Evolutionary conservation across 148 eudicot species (phyloP).

Genomic region (Persicaria tinctoria): DNA sequence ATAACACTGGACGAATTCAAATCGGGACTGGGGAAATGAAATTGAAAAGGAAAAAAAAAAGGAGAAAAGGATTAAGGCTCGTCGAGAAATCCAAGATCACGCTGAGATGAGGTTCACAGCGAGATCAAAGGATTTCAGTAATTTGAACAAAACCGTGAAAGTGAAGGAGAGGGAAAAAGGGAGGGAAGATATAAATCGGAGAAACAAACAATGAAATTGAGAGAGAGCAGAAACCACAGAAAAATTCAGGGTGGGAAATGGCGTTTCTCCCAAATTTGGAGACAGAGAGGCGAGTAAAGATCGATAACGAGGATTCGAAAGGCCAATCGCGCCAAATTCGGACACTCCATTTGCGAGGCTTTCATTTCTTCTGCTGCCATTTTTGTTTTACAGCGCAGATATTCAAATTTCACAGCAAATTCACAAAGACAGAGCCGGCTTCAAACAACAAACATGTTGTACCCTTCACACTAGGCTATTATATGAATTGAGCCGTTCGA

Average conservation of each 20-base stretch:
- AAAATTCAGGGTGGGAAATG: slow-evolving; percentile 3
- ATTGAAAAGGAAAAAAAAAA: neutral
- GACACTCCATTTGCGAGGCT: neutral
- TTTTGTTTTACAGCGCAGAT: neutral
- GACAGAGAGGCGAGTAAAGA: neutral
- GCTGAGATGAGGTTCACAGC: slow-evolving; percentile 17
- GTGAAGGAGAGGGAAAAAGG: neutral
- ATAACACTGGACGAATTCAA: slow-evolving; percentile 6
- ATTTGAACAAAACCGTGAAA: slow-evolving; percentile 6
- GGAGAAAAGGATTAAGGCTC: neutral
- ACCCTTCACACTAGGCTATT: no score
- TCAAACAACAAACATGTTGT: no score
- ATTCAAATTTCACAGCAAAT: no score
- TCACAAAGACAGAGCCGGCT: no score
- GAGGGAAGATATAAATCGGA: neutral
- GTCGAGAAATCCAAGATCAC: slow-evolving; percentile 29
- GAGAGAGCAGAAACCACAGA: neutral
- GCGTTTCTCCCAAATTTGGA: slow-evolving; percentile 10
- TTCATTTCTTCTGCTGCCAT: neutral
- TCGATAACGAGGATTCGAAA: neutral
- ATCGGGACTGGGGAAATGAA: neutral
- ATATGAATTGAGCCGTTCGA: no score
- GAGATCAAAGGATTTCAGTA: slow-evolving; percentile 22
- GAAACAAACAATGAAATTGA: neutral
- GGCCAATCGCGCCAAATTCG: neutral